A percentile compares a stretch with the other conserved stretches of the same genome.
Evolutionary conservation across 257 asterid species (phyloP).

Genomic region (Penstemon eatonii): DNA sequence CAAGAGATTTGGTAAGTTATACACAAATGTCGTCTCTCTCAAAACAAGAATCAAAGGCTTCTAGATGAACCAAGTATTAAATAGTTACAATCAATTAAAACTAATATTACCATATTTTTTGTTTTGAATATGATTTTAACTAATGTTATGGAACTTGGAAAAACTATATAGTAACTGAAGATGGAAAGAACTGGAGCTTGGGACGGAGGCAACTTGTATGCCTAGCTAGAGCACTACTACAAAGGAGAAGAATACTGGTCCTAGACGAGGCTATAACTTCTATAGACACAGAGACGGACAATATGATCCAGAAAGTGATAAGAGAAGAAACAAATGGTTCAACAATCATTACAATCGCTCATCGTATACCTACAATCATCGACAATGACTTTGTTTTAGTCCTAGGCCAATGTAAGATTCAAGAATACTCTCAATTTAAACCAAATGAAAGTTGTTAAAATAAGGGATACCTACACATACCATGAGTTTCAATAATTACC

Average conservation of each 20-base stretch:
- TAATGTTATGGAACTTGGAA: too few species aligned
- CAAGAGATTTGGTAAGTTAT: too few species aligned
- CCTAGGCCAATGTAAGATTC: slow-evolving; percentile 61
- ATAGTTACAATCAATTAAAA: too few species aligned
- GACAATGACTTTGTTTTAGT: slow-evolving; percentile 75
- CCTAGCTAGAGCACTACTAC: slow-evolving; percentile 57
- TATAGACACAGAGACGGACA: slow-evolving; percentile 61
- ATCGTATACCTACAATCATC: slow-evolving; percentile 72
- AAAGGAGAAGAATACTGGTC: slow-evolving; percentile 56
- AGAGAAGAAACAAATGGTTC: slow-evolving; percentile 62
- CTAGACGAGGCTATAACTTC: slow-evolving; percentile 82
- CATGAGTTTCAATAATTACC: too few species aligned
- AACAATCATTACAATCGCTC: slow-evolving; percentile 77
- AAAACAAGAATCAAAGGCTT: too few species aligned
- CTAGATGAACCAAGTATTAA: too few species aligned
- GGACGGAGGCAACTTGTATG: slow-evolving; percentile 78
- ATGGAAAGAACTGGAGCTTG: too few species aligned
- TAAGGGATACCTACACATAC: too few species aligned
- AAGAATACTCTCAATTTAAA: not conserved
- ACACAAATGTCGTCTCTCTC: too few species aligned
- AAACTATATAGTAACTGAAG: too few species aligned
- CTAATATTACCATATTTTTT: too few species aligned
- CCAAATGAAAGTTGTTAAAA: not conserved
- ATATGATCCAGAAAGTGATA: slow-evolving; percentile 60
- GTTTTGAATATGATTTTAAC: too few species aligned